Percentiles rank a stretch among this genome's conserved stretches.
Evolutionary conservation across 495 filamentous ascomycete species (phyloP).

Genomic region (Delitschia confertaspora): DNA sequence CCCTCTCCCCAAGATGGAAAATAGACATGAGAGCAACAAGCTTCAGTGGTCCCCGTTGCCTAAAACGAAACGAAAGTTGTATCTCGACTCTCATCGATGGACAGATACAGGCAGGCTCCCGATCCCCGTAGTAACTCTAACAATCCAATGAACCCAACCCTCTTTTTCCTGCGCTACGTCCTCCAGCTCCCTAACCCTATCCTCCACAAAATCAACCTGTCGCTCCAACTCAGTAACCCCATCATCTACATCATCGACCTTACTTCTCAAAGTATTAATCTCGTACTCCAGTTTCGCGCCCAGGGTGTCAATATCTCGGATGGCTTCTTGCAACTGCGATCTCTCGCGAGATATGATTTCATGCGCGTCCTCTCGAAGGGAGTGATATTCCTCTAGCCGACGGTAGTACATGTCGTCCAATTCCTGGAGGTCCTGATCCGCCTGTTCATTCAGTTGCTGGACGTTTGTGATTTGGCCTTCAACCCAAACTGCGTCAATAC

Average conservation of each 20-base stretch:
- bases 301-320: constrained; percentile 75
- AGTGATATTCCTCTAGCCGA: constrained; percentile 54
- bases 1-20: too few species aligned
- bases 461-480: constrained; percentile 53
- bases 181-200: constrained; percentile 61
- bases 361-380: constrained; percentile 54
- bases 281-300: constrained; percentile 92
- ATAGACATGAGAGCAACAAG: too few species aligned
- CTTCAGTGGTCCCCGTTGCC: too few species aligned
- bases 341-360: constrained; percentile 61
- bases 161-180: constrained; percentile 13
- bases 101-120: constrained; percentile 33
- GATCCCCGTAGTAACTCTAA: constrained; percentile 51
- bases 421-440: constrained; percentile 52
- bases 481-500: constrained; percentile 55
- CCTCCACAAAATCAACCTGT: constrained; percentile 72
- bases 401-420: constrained; percentile 62
- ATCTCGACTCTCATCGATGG: background rate
- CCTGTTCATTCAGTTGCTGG: constrained; percentile 52
- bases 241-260: constrained; percentile 82
- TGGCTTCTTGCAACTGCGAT: constrained; percentile 55
- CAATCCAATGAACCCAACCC: constrained; percentile 44
- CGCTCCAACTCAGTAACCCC: constrained; percentile 71
- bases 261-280: constrained; percentile 66
- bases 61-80: too few species aligned